These are phyloP conservation scores for Stagonosporopsis cucurbitacearum DNA, from an alignment of 2,329 filamentous ascomycete genomes.

Conservation along the genomic window DNA sequence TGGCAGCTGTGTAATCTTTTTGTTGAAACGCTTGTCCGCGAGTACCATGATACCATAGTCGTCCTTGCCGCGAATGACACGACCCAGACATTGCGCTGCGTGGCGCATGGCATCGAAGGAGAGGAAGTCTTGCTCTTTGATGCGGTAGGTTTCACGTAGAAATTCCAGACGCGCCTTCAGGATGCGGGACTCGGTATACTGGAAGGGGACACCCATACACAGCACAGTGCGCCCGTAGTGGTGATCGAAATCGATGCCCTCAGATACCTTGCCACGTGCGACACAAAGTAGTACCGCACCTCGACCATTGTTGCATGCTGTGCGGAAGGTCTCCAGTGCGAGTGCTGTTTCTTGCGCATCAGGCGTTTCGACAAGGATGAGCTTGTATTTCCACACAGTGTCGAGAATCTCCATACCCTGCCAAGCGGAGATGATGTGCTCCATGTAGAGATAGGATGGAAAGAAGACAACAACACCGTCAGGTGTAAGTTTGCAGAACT, in stretches of 20 bases:
- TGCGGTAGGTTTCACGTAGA: constrained; percentile 94
- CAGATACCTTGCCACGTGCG: constrained; percentile 93
- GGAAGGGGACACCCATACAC: constrained; percentile 96
- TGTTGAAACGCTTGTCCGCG: constrained; percentile 90
- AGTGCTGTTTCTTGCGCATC: constrained; percentile 97
- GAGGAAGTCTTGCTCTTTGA: constrained; percentile 95
- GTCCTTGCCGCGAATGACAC: constrained; percentile 93
- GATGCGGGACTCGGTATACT: constrained; percentile 97
- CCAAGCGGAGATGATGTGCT: constrained; percentile 99
- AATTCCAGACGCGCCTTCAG: constrained; percentile 95
- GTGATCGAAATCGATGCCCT: constrained; percentile 99
- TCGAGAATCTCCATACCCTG: constrained; percentile 98
- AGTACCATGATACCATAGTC: constrained; percentile 99
- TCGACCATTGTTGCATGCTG: constrained; percentile 94
- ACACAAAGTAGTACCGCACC: constrained; percentile 94
- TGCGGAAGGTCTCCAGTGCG: constrained; percentile 94
- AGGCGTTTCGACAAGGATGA: constrained; percentile 96
- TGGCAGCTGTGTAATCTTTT: constrained; percentile 87
- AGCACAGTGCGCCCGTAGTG: constrained; percentile 96
- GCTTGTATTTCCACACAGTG: constrained; percentile 98
- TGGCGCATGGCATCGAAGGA: constrained; percentile 99
- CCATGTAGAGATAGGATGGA: constrained; percentile 98
- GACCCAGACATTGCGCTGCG: constrained; percentile 92
- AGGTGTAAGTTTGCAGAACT: constrained; percentile 94
- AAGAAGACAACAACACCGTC: constrained; percentile 99